Evolutionary conservation across 257 asterid genomes (phyloP).

Genomic region (Nemophila menziesii): DNA sequence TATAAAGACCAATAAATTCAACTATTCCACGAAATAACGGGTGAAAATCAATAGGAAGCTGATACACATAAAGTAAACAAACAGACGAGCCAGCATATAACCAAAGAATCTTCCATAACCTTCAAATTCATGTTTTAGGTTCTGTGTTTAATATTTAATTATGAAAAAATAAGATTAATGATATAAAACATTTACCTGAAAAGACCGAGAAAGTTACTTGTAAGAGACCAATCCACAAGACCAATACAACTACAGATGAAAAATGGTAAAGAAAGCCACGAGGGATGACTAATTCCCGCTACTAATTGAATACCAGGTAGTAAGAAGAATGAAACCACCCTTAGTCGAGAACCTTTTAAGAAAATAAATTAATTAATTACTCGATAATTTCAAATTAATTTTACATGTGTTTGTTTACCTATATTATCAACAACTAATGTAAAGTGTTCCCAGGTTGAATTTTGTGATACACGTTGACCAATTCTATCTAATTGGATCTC

Average conservation of each 20-base stretch:
- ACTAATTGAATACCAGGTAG: slow-evolving; percentile 96
- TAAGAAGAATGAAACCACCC: slow-evolving; percentile 82
- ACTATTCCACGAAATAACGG: slow-evolving; percentile 31
- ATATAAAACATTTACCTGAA: slow-evolving; percentile 49
- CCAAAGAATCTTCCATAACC: slow-evolving; percentile 99
- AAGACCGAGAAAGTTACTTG: slow-evolving; percentile 96
- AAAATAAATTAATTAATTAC: slow-evolving; percentile 2
- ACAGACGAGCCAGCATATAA: slow-evolving; percentile 65
- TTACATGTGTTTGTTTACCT: slow-evolving; percentile 49
- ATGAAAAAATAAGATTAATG: background rate
- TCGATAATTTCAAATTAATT: background rate
- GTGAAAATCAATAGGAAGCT: slow-evolving; percentile 67
- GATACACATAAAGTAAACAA: slow-evolving; percentile 68
- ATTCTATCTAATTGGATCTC: slow-evolving; percentile 50
- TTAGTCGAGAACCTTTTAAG: slow-evolving; percentile 79
- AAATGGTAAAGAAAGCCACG: slow-evolving; percentile 96
- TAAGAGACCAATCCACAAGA: slow-evolving; percentile 87
- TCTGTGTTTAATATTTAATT: background rate
- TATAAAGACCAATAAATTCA: slow-evolving; percentile 60
- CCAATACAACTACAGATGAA: slow-evolving; percentile 93
- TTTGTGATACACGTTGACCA: slow-evolving; percentile 34
- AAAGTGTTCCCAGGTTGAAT: slow-evolving; percentile 57
- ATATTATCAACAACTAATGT: slow-evolving; percentile 54
- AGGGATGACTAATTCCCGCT: slow-evolving; percentile 91
- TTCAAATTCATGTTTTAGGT: slow-evolving; percentile 17